Evolutionary conservation across 345 rosid species (phyloP), one percentile per base, ranked within the genome.

Genomic region (Tarenaya hassleriana): DNA sequence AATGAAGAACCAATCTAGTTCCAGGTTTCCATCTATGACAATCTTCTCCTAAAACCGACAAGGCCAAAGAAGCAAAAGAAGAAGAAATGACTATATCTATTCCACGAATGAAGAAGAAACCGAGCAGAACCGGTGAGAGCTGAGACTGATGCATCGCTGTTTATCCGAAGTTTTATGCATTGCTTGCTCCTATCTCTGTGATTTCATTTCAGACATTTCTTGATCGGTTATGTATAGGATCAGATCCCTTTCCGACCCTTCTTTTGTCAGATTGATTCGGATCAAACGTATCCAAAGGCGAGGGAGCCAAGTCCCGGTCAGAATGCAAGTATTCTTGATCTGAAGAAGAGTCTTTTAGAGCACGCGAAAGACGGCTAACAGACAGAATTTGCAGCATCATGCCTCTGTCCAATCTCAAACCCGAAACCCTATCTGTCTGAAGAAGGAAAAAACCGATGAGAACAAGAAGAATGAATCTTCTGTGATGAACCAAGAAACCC

Each of bases 221-320:
- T 24, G 29, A 73, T 68, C 62, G 78, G 78, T 88, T 88, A 75
- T 82, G 96, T 56, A 89, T 89, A 37, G 97, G 97, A 67, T 89
- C 86, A 0, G 98, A 83, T 56, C 97, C 97, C 72, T 57, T 76
- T 39, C 73, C 61, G 63, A 79, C 79, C 43, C 66, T 53, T 72
- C 95, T 76, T 65, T 83, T 89, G 54, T 74, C 68, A 8, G 84
- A 84, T 53, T 73, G 86, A 65, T 64, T 66, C 7, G 81, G 81
- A 52, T 80, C 86, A 52, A 75, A 69, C 68, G 59, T 70, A 34
- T 59, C 33, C 1, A 83, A 67, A 56, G 91, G 94, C 0, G 75
- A 64, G 29, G 81, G 86, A 1, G 86, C 84, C 48, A 61, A 48
- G 43, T 59, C 60, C 12, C 35, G 61, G 12, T 52, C 60, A 19